Evolutionary conservation across 2,329 filamentous ascomycete genomes (phyloP).

Genomic region (Monosporascus ibericus): DNA sequence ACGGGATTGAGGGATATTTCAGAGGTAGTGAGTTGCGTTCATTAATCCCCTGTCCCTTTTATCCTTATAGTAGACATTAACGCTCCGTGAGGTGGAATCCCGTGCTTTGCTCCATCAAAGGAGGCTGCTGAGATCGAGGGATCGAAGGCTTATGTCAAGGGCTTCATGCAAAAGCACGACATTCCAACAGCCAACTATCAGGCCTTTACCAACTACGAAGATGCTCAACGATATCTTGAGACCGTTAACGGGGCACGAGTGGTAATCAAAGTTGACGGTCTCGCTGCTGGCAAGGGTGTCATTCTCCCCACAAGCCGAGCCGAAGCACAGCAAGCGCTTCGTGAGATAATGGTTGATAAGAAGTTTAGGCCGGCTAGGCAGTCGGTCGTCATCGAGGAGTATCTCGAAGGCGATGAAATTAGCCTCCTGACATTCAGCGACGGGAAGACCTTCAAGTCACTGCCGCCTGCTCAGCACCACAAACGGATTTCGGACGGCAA

Average conservation of each 20-base stretch:
- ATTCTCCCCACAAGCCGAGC: constrained; percentile 77
- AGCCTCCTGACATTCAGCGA: constrained; percentile 90
- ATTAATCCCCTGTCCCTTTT: no score
- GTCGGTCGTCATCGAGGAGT: constrained; percentile 94
- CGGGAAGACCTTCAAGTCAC: constrained; percentile 72
- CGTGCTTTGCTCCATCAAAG: constrained; percentile 79
- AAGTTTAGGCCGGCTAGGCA: constrained; percentile 89
- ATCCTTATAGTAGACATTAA: no score
- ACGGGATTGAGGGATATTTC: constrained; percentile 27
- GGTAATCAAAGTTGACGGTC: constrained; percentile 89
- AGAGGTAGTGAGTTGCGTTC: no score
- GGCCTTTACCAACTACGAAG: constrained; percentile 76
- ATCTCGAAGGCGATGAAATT: constrained; percentile 83
- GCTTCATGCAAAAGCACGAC: constrained; percentile 88
- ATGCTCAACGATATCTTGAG: constrained; percentile 69
- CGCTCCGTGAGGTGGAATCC: constrained; percentile 46
- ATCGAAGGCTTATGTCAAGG: constrained; percentile 94
- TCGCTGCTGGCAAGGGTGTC: constrained; percentile 93
- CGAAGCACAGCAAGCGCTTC: constrained; percentile 75
- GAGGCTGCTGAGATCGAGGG: constrained; percentile 87
- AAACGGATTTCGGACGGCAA: constrained; percentile 92
- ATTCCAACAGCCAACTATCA: constrained; percentile 89
- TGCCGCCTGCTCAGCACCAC: constrained; percentile 93
- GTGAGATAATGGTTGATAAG: constrained; percentile 83
- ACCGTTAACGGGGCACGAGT: constrained; percentile 58